Percentiles rank a stretch among this genome's conserved stretches.
Evolutionary conservation across 306 rosid species (phyloP).

Genomic region (Datisca glomerata): DNA sequence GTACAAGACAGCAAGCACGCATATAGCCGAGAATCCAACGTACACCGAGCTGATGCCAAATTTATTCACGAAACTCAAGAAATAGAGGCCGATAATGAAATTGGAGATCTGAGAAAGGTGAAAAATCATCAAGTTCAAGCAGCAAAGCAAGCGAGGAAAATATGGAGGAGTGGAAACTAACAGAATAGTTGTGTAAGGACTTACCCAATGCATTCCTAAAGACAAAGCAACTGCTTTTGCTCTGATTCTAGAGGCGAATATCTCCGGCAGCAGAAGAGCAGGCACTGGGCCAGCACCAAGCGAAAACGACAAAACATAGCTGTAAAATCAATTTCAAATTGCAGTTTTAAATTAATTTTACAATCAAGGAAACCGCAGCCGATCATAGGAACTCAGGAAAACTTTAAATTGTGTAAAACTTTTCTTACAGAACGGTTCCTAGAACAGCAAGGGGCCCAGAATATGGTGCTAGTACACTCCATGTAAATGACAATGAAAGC

Average conservation of each 20-base stretch:
- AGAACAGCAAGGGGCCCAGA: slow-evolving; percentile 76
- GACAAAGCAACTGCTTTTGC: slow-evolving; percentile 94
- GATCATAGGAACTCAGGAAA: background rate
- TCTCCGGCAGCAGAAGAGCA: slow-evolving; percentile 94
- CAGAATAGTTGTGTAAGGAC: no score
- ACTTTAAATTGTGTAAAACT: background rate
- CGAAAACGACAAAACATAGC: slow-evolving; percentile 89
- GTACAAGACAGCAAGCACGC: slow-evolving; percentile 83
- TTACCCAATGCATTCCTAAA: slow-evolving; percentile 96
- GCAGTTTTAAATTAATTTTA: slow-evolving; percentile 13
- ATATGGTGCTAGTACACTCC: slow-evolving; percentile 72
- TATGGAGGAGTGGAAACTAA: background rate
- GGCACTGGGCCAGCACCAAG: slow-evolving; percentile 99
- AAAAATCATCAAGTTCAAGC: slow-evolving; percentile 6
- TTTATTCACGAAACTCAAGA: slow-evolving; percentile 90
- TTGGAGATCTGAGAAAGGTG: slow-evolving; percentile 58
- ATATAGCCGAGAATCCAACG: slow-evolving; percentile 62
- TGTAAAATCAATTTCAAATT: slow-evolving; percentile 16
- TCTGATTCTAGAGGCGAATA: slow-evolving; percentile 91
- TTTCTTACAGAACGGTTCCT: slow-evolving; percentile 87
- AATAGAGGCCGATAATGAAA: slow-evolving; percentile 82
- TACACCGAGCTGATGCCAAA: slow-evolving; percentile 84
- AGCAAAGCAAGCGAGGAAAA: background rate
- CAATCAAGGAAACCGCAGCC: background rate
- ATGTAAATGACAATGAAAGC: slow-evolving; percentile 73